phyloP scores from a whole-genome alignment of 352 stramenopile genomes.

The Phytophthora europaea region DNA sequence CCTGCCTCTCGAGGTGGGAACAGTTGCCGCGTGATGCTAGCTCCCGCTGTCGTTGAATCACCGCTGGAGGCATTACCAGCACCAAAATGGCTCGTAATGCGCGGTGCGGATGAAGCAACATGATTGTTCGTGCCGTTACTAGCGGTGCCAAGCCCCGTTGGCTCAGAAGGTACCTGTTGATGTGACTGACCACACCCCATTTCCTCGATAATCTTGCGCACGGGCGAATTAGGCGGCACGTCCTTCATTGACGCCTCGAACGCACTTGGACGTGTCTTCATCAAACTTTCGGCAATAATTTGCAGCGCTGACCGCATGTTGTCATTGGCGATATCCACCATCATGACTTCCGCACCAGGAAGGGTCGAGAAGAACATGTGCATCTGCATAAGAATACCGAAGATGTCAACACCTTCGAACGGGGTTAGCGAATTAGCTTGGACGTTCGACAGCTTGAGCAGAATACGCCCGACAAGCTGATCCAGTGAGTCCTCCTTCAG shows the following conservation, averaged over 20 bases:
- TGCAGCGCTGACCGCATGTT: slow-evolving; percentile 79
- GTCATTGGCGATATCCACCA: slow-evolving; percentile 77
- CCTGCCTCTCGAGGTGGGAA: slow-evolving; percentile 42
- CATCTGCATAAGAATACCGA: slow-evolving; percentile 88
- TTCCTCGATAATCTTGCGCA: slow-evolving; percentile 55
- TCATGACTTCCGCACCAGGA: slow-evolving; percentile 68
- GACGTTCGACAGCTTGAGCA: slow-evolving; percentile 68
- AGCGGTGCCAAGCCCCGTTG: slow-evolving; percentile 20
- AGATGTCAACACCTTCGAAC: slow-evolving; percentile 86
- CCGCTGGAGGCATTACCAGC: slow-evolving; percentile 9
- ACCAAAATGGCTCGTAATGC: slow-evolving; percentile 35
- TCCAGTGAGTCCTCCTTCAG: slow-evolving; percentile 83
- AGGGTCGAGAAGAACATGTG: slow-evolving; percentile 88
- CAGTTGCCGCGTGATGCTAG: slow-evolving; percentile 61
- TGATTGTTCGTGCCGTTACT: slow-evolving; percentile 25
- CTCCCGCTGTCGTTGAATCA: slow-evolving; percentile 22
- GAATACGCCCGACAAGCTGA: slow-evolving; percentile 77
- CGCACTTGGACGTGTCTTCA: slow-evolving; percentile 52
- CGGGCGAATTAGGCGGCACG: slow-evolving; percentile 61
- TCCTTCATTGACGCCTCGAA: slow-evolving; percentile 77
- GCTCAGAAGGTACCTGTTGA: slow-evolving; percentile 29
- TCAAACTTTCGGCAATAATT: slow-evolving; percentile 74
- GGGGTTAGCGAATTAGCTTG: slow-evolving; percentile 71
- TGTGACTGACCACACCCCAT: slow-evolving; percentile 46
- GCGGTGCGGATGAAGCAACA: slow-evolving; percentile 19